Percentiles rank a stretch among this genome's conserved stretches.
Evolutionary conservation across 345 rosid genomes (phyloP).

Genomic region (Eucalyptus sp.): DNA sequence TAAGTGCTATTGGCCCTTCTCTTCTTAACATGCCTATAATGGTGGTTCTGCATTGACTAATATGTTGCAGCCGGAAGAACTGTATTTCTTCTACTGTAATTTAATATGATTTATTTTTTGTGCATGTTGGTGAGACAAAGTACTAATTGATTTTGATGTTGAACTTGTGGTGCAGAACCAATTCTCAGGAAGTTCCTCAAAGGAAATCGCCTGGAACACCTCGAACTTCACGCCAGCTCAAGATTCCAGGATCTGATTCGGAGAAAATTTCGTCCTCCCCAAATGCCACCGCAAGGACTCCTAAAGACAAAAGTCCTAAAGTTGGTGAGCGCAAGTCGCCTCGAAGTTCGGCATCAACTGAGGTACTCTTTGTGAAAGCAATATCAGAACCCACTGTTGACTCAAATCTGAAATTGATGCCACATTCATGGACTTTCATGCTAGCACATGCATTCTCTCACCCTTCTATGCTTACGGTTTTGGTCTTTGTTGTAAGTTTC

Average conservation of each 20-base stretch:
- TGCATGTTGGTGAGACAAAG: neutral
- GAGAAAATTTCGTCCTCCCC: slow-evolving; percentile 40
- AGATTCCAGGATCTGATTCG: slow-evolving; percentile 31
- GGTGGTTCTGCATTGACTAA: neutral
- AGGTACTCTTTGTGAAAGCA: slow-evolving; percentile 31
- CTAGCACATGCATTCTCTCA: neutral
- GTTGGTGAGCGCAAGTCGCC: slow-evolving; percentile 68
- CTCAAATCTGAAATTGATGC: neutral
- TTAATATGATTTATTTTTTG: neutral
- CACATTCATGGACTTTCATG: neutral
- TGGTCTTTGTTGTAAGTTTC: neutral
- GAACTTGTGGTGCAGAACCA: slow-evolving; percentile 25
- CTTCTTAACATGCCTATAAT: neutral
- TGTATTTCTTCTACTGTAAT: neutral
- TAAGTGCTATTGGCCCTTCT: neutral
- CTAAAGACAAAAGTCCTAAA: slow-evolving; percentile 66
- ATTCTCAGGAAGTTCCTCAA: slow-evolving; percentile 51
- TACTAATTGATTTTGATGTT: neutral
- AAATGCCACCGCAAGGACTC: slow-evolving; percentile 33
- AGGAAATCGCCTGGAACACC: slow-evolving; percentile 66
- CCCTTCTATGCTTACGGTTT: neutral
- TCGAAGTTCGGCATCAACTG: slow-evolving; percentile 35
- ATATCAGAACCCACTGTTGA: neutral
- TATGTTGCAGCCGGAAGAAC: neutral
- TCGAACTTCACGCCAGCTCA: slow-evolving; percentile 57